Conservation (phyloP, 805 yeast genomes). For the Candida corydali region DNA sequence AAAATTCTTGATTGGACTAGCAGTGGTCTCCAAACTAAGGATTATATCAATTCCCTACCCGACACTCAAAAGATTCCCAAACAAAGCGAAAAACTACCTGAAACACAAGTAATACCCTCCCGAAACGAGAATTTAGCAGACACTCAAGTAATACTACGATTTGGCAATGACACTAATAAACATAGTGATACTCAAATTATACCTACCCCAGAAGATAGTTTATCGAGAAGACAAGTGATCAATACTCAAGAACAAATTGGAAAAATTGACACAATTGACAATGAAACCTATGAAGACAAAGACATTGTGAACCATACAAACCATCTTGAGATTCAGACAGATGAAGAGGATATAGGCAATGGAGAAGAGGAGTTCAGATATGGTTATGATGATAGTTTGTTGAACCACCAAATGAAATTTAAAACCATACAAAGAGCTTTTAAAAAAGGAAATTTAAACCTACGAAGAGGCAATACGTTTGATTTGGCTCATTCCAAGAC, state of each 20-base stretch:
- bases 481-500: background rate
- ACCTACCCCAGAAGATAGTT: background rate
- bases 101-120: slow-evolving; percentile 1
- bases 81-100: too few species aligned
- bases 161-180: background rate
- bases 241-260: slow-evolving; percentile 21
- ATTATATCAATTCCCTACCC: background rate
- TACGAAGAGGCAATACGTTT: slow-evolving; percentile 3
- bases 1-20: background rate
- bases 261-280: slow-evolving; percentile 2
- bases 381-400: slow-evolving; percentile 23
- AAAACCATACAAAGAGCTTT: slow-evolving; percentile 6
- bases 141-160: background rate
- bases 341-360: slow-evolving; percentile 14
- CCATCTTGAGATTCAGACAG: slow-evolving; percentile 11
- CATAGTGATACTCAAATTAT: slow-evolving; percentile 7
- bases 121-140: background rate
- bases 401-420: slow-evolving; percentile 18
- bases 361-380: slow-evolving; percentile 2
- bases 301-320: background rate
- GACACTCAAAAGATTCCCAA: background rate
- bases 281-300: background rate
- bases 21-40: background rate
- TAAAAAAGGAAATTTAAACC: background rate
- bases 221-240: slow-evolving; percentile 29